A percentile compares a stretch with the other conserved stretches of the same genome.
Conservation (phyloP, 2,329 filamentous ascomycete genomes). For the Apiospora koreana region DNA sequence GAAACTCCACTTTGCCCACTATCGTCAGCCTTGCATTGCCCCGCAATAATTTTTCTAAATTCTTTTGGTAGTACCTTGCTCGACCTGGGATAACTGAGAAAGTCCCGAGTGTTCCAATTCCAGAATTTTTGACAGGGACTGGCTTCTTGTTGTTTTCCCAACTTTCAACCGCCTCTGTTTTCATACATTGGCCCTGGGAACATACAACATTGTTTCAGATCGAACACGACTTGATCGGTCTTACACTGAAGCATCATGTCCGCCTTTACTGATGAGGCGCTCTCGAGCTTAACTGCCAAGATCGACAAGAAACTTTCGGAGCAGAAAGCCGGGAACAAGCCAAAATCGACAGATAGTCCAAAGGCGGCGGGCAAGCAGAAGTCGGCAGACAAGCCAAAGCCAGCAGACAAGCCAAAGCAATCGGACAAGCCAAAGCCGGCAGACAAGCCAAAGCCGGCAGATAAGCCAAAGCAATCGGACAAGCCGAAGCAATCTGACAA, state of each 20-base stretch:
- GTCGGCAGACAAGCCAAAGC: neutral
- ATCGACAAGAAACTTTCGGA: constrained; percentile 55
- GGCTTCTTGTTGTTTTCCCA: neutral
- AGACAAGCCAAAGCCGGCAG: constrained; percentile 22
- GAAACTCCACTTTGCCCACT: neutral
- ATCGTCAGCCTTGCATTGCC: constrained; percentile 10
- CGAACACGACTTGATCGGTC: neutral
- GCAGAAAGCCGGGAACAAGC: constrained; percentile 29
- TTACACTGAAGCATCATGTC: constrained; percentile 26
- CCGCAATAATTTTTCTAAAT: constrained; percentile 11
- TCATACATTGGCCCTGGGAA: neutral
- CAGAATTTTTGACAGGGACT: neutral
- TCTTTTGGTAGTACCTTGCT: neutral
- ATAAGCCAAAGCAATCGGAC: constrained; percentile 20
- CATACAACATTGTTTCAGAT: neutral
- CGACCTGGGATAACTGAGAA: neutral
- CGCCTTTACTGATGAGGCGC: constrained; percentile 50
- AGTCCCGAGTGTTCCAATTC: neutral
- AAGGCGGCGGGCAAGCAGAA: neutral
- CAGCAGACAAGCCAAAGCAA: constrained; percentile 22
- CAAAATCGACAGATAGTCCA: constrained; percentile 10
- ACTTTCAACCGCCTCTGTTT: neutral
- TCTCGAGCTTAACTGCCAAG: constrained; percentile 56
- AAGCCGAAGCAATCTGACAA: neutral
- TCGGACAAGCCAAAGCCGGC: constrained; percentile 24